These are phyloP conservation scores for Conticribra weissflogii DNA, from an alignment of 108 stramenopile species.

Conservation along the genomic window DNA sequence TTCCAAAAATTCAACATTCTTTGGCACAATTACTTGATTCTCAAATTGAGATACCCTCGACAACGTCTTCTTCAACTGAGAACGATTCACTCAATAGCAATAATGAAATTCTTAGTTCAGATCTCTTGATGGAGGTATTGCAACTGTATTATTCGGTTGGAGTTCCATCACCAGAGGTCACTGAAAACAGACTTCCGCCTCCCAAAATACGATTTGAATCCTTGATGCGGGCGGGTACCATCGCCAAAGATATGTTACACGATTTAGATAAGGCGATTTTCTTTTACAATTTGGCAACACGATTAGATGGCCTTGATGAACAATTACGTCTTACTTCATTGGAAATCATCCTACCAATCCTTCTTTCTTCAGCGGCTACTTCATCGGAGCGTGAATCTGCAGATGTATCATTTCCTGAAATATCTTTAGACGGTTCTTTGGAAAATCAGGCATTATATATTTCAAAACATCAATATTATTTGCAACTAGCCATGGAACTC, in stretches of 20 bases:
- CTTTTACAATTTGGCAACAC: conserved; percentile 15
- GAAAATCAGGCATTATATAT: no score
- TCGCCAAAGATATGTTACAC: conserved; percentile 23
- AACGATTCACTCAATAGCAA: no score
- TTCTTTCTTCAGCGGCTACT: conserved; percentile 11
- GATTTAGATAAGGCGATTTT: conserved; percentile 18
- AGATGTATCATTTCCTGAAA: no score
- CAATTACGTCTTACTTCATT: conserved; percentile 8
- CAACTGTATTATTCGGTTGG: conserved; percentile 20
- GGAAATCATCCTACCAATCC: conserved; percentile 14
- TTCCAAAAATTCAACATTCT: conserved; percentile 25
- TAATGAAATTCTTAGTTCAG: no score
- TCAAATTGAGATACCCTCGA: neutral
- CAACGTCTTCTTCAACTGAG: neutral
- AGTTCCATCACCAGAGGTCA: conserved; percentile 4
- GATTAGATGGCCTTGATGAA: conserved; percentile 25
- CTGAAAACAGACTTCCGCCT: conserved; percentile 27
- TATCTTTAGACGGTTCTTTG: conserved; percentile 2
- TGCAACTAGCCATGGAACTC: conserved; percentile 10
- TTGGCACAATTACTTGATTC: conserved; percentile 30
- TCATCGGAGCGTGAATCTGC: no score
- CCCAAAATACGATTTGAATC: conserved; percentile 15
- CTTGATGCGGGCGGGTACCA: conserved; percentile 22
- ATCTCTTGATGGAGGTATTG: conserved; percentile 7
- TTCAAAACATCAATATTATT: neutral